Percentiles rank a stretch among this genome's conserved stretches.
Conservation (phyloP, 768 basidiomycete genomes). For the Boletus reticulatus region DNA sequence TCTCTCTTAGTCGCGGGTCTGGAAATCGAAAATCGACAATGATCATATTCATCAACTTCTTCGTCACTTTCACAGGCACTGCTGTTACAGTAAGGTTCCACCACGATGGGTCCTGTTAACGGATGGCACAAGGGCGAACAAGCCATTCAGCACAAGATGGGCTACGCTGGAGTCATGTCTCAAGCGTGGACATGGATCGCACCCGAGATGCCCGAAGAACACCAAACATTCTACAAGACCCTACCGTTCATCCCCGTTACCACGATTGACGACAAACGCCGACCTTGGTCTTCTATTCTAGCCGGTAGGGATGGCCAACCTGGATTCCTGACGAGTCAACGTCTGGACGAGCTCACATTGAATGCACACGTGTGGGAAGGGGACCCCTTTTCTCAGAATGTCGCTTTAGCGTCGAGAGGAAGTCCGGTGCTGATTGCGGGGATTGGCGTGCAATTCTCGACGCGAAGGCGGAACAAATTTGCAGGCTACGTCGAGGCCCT, state of each 20-base stretch:
- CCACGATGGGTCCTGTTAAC: conserved; percentile 23
- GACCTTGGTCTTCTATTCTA: conserved; percentile 62
- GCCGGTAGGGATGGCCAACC: conserved; percentile 42
- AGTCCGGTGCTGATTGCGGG: conserved; percentile 46
- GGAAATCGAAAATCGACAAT: no score
- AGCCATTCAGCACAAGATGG: conserved; percentile 47
- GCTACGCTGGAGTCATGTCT: conserved; percentile 37
- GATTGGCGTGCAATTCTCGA: conserved; percentile 59
- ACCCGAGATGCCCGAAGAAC: conserved; percentile 48
- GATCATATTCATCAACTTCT: no score
- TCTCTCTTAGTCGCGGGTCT: no score
- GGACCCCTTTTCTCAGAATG: conserved; percentile 50
- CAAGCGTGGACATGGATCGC: conserved; percentile 40
- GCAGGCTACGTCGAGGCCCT: conserved; percentile 47
- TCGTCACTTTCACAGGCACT: no score
- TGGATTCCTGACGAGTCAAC: conserved; percentile 43
- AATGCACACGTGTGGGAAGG: conserved; percentile 49
- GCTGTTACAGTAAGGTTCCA: no score
- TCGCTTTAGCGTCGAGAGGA: conserved; percentile 1
- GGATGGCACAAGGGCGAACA: conserved; percentile 51
- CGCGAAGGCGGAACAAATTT: conserved; percentile 61
- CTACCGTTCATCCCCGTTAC: conserved; percentile 57
- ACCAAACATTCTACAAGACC: conserved; percentile 48
- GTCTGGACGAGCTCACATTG: conserved; percentile 35
- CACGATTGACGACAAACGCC: conserved; percentile 46